Percentiles rank a stretch among this genome's conserved stretches.
Conservation (phyloP, 2,329 filamentous ascomycete genomes). For the Purpureocillium lavendulum region DNA sequence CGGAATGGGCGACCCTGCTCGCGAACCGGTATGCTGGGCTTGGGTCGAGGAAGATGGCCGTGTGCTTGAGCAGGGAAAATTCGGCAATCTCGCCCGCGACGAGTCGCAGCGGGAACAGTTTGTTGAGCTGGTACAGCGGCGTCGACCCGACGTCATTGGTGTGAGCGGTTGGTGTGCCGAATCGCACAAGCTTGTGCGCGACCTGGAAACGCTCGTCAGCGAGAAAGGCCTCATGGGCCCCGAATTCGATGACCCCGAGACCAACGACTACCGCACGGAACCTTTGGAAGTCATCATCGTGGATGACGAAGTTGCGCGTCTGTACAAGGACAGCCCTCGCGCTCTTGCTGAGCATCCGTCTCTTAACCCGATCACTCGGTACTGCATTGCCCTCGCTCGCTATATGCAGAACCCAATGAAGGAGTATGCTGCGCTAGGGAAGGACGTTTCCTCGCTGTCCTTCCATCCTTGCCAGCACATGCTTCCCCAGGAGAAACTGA, state of each 20-base stretch:
- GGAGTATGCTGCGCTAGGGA: conserved; percentile 88
- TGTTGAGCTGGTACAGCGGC: conserved; percentile 67
- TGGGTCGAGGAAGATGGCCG: conserved; percentile 91
- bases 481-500: conserved; percentile 77
- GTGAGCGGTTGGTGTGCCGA: conserved; percentile 85
- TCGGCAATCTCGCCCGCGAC: conserved; percentile 67
- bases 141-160: conserved; percentile 82
- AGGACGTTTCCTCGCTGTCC: conserved; percentile 75
- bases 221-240: conserved; percentile 70
- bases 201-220: conserved; percentile 70
- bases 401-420: conserved; percentile 96
- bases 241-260: conserved; percentile 74
- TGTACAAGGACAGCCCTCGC: conserved; percentile 86
- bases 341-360: conserved; percentile 74
- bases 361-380: conserved; percentile 69
- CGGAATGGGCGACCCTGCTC: conserved; percentile 62
- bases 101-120: conserved; percentile 62
- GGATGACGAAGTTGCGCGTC: conserved; percentile 92
- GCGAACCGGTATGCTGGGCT: conserved; percentile 82
- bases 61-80: conserved; percentile 81
- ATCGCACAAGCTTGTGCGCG: conserved; percentile 73
- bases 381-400: conserved; percentile 80
- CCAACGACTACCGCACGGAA: conserved; percentile 66
- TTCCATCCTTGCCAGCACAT: conserved; percentile 90
- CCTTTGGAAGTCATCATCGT: conserved; percentile 82